Base-by-base conservation (phyloP, 2,329 filamentous ascomycete genomes). In the Colletotrichum sp. region DNA sequence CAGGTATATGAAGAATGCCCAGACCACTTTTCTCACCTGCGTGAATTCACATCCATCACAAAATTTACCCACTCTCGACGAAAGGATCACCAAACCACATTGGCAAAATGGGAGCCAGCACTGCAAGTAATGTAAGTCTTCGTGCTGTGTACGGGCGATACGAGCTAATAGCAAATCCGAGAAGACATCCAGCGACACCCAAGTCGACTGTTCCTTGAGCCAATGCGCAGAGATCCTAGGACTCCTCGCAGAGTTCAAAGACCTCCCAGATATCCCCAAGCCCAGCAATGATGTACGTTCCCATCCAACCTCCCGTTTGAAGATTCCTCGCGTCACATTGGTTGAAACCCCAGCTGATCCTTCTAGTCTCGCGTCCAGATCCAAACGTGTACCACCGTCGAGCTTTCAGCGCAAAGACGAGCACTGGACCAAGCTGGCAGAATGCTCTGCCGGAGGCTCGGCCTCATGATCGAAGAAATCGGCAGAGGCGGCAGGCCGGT, bases 51-150 rank as follows among this genome's bases (percentile, higher is more conserved):
- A 52, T 24, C n/a, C 44, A 13, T 3, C 44, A 52, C 44, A 52
- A 0, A 0, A 52, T 52, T 15, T 4, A 21, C 10, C 44, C 0
- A 13, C 6, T 52, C 10, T 7, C 10, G 12, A 13, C 44, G 12
- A 7, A 52, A 21, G n/a, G 10, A 15, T 21, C 10, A 13, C 44
- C 44, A 13, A 7, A 21, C 4, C 44, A 7, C 12, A 21, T 52
- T 7, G 10, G 6, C 4, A 52, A 21, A 21, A 52, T 52, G 44
- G 44, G n/a, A 52, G n/a, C n/a, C 6, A 52, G 12, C n/a, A 21
- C n/a, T 52, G 44, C 44, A 52, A 52, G 44, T 52, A 52, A 52
- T 52, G 44, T 52, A 52, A 12, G 44, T 52, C 44, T 52, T 21
- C 44, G 3, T 52, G 13, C 10, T 52, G n/a, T 21, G 44, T 52